phyloP scores from a whole-genome alignment of 495 filamentous ascomycete genomes.

The Neurospora sp. region DNA sequence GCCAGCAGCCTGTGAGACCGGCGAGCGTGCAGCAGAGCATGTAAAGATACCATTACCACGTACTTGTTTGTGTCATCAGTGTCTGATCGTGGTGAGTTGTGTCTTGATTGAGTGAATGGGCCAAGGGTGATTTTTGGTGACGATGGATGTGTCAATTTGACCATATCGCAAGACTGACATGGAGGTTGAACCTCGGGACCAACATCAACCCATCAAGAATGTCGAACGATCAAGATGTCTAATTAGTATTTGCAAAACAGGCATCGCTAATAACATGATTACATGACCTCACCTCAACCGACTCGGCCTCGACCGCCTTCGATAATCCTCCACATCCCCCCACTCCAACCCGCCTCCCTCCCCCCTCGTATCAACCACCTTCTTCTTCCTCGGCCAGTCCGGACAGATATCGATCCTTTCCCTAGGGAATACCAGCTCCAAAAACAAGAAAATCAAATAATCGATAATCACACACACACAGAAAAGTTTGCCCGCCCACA shows the following conservation, averaged over 20 bases:
- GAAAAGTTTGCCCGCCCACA: constrained; percentile 97
- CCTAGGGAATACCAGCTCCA: constrained; percentile 81
- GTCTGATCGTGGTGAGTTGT: not conserved
- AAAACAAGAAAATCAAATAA: constrained; percentile 74
- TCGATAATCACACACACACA: constrained; percentile 91
- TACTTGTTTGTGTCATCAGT: not conserved
- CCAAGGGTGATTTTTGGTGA: not conserved
- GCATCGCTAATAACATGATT: not conserved
- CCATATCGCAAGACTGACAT: not conserved
- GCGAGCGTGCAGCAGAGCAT: not conserved
- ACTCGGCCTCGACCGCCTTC: not conserved
- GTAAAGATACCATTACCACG: not conserved
- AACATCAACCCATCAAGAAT: not conserved
- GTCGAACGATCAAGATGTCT: not conserved
- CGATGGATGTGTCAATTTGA: not conserved
- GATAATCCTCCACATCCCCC: not conserved
- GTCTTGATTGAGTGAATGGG: not conserved
- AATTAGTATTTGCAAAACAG: not conserved
- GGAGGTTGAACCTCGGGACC: not conserved
- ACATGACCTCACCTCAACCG: not conserved
- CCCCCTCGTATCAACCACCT: constrained; percentile 6
- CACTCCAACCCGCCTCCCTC: constrained; percentile 2
- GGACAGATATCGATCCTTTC: constrained; percentile 77
- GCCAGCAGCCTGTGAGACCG: not conserved
- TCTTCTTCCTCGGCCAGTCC: constrained; percentile 76